Conservation (phyloP, 331 rosid species). For the Prunus yedoensis region DNA sequence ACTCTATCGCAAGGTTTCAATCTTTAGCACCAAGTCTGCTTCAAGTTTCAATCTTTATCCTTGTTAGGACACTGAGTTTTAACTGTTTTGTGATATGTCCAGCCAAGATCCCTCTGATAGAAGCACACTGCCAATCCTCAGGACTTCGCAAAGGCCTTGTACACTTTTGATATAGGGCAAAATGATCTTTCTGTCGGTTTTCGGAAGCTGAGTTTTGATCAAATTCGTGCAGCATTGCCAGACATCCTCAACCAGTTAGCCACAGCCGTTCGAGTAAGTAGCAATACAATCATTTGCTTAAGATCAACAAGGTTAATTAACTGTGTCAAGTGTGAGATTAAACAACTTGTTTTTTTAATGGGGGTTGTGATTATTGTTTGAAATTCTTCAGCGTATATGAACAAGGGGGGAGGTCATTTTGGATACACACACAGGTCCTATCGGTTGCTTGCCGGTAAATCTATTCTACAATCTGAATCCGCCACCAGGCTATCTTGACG, state of each 20-base stretch:
- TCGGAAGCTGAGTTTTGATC: slow-evolving; percentile 62
- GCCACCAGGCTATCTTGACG: slow-evolving; percentile 58
- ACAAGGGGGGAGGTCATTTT: slow-evolving; percentile 83
- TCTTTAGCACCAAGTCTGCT: not conserved
- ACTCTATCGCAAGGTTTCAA: slow-evolving; percentile 60
- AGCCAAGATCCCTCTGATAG: slow-evolving; percentile 55
- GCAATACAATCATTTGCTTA: not conserved
- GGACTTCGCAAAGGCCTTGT: slow-evolving; percentile 81
- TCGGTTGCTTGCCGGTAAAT: slow-evolving; percentile 81
- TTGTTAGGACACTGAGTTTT: not conserved
- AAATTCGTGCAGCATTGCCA: slow-evolving; percentile 64
- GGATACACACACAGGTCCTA: slow-evolving; percentile 96
- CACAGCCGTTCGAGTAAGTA: slow-evolving; percentile 69
- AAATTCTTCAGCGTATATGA: slow-evolving; percentile 51
- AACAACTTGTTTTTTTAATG: not conserved
- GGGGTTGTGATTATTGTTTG: not conserved
- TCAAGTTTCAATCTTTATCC: not conserved
- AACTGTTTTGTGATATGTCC: slow-evolving; percentile 5
- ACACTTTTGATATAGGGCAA: slow-evolving; percentile 92
- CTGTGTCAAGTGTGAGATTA: not conserved
- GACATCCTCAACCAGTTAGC: slow-evolving; percentile 79
- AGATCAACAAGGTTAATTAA: not conserved
- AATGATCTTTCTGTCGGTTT: slow-evolving; percentile 88
- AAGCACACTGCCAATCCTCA: slow-evolving; percentile 65
- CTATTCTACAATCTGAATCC: slow-evolving; percentile 70